A percentile compares a stretch with the other conserved stretches of the same genome.
phyloP scores from a whole-genome alignment of 2,329 filamentous ascomycete genomes.

The Colletotrichum neosansevieriae region DNA sequence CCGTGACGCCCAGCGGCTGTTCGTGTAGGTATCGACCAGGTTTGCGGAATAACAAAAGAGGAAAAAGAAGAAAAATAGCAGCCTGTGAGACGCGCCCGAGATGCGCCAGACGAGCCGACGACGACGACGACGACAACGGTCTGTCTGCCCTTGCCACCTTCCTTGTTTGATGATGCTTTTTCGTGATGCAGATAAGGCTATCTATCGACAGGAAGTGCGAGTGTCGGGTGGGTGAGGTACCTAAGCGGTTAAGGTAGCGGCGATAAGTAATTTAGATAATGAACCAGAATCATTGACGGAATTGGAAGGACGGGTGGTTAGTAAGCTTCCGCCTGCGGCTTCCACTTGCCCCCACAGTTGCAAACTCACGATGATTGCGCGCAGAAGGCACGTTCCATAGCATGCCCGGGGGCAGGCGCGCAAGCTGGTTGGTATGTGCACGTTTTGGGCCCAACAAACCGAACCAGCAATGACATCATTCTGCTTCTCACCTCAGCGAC shows the following conservation, averaged over 20 bases:
- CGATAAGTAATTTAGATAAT: background rate
- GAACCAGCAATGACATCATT: constrained; percentile 37
- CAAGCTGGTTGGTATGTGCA: constrained; percentile 25
- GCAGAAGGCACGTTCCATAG: constrained; percentile 29
- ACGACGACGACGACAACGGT: background rate
- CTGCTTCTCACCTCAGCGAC: constrained; percentile 9
- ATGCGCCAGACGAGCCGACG: constrained; percentile 15
- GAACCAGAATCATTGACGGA: no score
- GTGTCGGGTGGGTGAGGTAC: background rate
- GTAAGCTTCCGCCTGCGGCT: constrained; percentile 11
- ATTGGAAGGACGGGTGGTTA: background rate
- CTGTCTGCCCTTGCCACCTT: background rate
- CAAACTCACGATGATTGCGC: constrained; percentile 32
- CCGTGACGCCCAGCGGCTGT: background rate
- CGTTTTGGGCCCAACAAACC: constrained; percentile 5
- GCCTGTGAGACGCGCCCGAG: constrained; percentile 33
- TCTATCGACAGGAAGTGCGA: background rate
- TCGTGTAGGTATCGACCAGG: background rate
- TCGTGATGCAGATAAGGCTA: constrained; percentile 6
- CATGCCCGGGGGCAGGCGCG: constrained; percentile 19
- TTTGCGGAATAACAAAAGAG: no score
- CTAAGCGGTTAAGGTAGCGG: background rate
- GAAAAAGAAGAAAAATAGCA: background rate
- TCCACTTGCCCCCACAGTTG: background rate
- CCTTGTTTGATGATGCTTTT: background rate